These are phyloP conservation scores for Cryphonectria japonica DNA, from an alignment of 2,329 filamentous ascomycete species.

Conservation along the genomic window DNA sequence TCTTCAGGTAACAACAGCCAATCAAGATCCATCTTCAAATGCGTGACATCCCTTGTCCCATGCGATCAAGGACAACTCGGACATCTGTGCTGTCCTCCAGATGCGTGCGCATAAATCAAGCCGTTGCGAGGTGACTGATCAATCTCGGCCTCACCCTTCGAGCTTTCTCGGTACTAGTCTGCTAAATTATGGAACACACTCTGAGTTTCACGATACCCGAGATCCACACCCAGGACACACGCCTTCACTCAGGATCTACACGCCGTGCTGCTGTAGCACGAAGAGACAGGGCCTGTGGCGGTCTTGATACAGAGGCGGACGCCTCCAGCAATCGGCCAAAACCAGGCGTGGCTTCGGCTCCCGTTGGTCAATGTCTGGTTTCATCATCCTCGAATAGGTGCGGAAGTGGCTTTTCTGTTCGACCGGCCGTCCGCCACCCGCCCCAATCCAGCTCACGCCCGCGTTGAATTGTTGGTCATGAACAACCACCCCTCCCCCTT, in stretches of 20 bases:
- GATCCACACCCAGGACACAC: conserved; percentile 20
- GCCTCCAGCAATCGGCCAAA: neutral
- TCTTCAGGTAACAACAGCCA: conserved; percentile 7
- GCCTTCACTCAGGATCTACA: conserved; percentile 22
- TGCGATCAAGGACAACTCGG: conserved; percentile 9
- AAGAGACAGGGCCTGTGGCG: conserved; percentile 4
- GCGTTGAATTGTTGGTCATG: neutral
- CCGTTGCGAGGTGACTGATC: neutral
- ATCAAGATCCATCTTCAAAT: conserved; percentile 7
- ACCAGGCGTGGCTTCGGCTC: conserved; percentile 17
- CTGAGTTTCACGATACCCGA: conserved; percentile 24
- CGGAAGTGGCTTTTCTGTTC: conserved; percentile 14
- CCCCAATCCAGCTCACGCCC: neutral
- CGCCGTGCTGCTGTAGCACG: conserved; percentile 10
- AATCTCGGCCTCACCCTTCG: neutral
- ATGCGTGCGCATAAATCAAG: neutral
- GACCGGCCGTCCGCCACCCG: neutral
- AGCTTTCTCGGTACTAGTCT: neutral
- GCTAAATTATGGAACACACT: conserved; percentile 20
- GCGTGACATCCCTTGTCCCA: conserved; percentile 17
- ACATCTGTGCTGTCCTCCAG: neutral
- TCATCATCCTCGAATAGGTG: conserved; percentile 21
- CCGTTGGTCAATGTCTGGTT: conserved; percentile 23
- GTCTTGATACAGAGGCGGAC: conserved; percentile 19
- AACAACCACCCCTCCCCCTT: too few relatives aligned